Evolutionary conservation across 2,329 filamentous ascomycete genomes (phyloP).

Genomic region (Verticillium longisporum): DNA sequence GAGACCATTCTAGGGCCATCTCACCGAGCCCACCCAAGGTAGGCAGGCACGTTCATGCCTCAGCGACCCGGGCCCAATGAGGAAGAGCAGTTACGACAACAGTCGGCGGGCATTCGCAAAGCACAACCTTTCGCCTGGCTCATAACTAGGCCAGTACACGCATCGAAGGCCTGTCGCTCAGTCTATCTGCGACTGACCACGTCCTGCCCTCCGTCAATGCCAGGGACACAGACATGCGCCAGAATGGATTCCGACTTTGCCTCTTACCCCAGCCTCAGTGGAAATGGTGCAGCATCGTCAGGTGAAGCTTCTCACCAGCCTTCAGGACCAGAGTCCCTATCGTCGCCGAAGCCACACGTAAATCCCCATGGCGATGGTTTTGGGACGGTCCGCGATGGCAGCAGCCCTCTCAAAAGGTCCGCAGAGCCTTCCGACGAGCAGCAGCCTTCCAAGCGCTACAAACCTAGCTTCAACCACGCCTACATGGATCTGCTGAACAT

Average conservation of each 20-base stretch:
- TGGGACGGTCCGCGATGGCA: background rate
- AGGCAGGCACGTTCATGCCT: too few species aligned
- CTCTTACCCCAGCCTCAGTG: background rate
- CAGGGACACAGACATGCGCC: background rate
- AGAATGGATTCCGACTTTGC: background rate
- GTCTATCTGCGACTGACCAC: too few species aligned
- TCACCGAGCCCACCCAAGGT: background rate
- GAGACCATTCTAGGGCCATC: background rate
- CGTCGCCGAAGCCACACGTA: background rate
- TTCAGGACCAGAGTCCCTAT: background rate
- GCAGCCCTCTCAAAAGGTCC: background rate
- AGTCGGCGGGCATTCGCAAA: too few species aligned
- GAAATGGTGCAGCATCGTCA: background rate
- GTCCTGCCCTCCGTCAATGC: background rate
- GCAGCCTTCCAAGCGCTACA: conserved; percentile 37
- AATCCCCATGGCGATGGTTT: background rate
- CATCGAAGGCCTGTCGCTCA: too few species aligned
- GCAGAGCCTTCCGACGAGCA: background rate
- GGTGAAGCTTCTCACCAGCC: background rate
- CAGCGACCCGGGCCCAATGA: too few species aligned
- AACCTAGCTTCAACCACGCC: conserved; percentile 31
- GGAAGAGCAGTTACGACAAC: too few species aligned
- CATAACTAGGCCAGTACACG: too few species aligned
- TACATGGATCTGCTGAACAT: conserved; percentile 49
- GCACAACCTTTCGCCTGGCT: too few species aligned